A percentile compares a stretch with the other conserved stretches of the same genome.
Evolutionary conservation across 1,284 basidiomycete genomes (phyloP).

Genomic region (Ganoderma lucidum): DNA sequence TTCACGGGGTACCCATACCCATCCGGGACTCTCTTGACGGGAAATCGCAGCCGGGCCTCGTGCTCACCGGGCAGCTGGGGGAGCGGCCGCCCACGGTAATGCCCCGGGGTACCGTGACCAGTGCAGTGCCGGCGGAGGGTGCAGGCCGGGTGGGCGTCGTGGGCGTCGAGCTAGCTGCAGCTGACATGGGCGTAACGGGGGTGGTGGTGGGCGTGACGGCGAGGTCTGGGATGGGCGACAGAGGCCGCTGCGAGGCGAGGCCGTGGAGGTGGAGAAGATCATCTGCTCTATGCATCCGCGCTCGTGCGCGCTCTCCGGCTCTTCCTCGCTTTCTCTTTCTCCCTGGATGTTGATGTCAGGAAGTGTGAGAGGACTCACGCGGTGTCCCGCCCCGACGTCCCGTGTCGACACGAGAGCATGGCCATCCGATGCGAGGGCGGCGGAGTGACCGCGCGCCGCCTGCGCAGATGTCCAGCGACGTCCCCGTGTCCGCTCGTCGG

Average conservation of each 20-base stretch:
- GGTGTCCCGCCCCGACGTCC: background rate
- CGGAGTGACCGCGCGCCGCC: constrained; percentile 28
- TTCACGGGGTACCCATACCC: constrained; percentile 26
- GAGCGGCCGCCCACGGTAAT: constrained; percentile 44
- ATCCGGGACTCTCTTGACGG: constrained; percentile 27
- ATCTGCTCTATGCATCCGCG: constrained; percentile 27
- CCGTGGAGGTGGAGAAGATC: background rate
- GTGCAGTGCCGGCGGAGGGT: background rate
- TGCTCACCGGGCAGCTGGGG: constrained; percentile 40
- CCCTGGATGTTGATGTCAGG: constrained; percentile 2
- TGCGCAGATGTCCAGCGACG: constrained; percentile 10
- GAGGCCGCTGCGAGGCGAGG: constrained; percentile 5
- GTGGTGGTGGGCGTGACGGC: constrained; percentile 6
- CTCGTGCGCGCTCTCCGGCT: constrained; percentile 9
- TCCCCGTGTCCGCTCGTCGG: background rate
- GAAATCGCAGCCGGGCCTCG: background rate
- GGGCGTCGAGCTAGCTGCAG: constrained; percentile 30
- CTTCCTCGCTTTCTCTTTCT: constrained; percentile 10
- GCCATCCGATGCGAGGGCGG: constrained; percentile 24
- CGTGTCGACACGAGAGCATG: constrained; percentile 21
- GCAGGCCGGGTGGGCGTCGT: constrained; percentile 32
- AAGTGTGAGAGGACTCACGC: background rate
- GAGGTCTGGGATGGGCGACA: constrained; percentile 13
- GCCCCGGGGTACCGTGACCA: constrained; percentile 32
- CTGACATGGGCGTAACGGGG: constrained; percentile 16